These are phyloP conservation scores for Pyrenochaeta sp. DNA, from an alignment of 2,329 filamentous ascomycete species.

Conservation along the genomic window DNA sequence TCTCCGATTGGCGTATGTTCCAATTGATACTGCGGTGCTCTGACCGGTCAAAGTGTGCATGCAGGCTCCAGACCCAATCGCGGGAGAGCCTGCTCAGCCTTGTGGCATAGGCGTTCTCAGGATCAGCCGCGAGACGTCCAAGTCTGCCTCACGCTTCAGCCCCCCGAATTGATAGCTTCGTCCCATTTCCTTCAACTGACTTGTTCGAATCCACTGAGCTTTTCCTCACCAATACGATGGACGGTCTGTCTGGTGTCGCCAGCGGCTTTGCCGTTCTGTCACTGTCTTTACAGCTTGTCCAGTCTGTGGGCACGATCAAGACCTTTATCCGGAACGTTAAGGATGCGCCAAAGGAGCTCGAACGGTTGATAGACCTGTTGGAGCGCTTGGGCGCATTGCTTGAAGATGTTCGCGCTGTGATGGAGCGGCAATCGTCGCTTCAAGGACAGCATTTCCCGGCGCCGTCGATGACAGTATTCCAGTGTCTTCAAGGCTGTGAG, in stretches of 20 bases:
- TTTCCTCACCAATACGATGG: no score
- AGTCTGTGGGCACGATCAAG: constrained; percentile 14
- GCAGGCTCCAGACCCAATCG: neutral
- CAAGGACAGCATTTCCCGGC: constrained; percentile 13
- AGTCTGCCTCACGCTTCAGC: neutral
- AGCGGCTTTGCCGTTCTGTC: constrained; percentile 27
- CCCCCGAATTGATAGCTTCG: neutral
- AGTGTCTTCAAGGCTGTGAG: constrained; percentile 18
- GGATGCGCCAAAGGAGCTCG: constrained; percentile 21
- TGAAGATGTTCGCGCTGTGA: constrained; percentile 8
- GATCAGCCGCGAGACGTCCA: neutral
- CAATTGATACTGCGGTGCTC: no score
- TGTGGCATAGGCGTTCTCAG: neutral
- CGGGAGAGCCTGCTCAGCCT: neutral
- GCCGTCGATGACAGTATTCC: constrained; percentile 19
- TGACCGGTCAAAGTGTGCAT: constrained; percentile 1
- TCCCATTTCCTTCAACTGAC: neutral
- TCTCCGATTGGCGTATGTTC: neutral
- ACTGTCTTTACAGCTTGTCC: constrained; percentile 22
- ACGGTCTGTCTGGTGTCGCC: constrained; percentile 20
- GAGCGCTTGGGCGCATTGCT: constrained; percentile 12
- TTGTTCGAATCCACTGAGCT: no score
- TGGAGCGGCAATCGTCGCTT: constrained; percentile 8
- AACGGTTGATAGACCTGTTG: constrained; percentile 12
- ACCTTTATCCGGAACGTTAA: constrained; percentile 16